Conservation (phyloP, 805 yeast genomes). For the Candida railenensis region DNA sequence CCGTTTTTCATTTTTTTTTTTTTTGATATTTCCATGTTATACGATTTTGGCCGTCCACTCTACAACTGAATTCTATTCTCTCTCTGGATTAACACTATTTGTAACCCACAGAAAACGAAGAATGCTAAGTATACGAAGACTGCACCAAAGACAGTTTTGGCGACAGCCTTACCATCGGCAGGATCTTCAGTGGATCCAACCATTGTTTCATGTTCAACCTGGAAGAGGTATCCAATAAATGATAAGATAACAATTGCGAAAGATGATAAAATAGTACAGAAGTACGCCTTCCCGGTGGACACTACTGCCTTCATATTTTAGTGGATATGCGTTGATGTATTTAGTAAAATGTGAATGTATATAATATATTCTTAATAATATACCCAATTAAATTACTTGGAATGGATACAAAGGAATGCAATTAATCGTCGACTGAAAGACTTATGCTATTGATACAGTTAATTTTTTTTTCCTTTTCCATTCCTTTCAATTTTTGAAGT, state of each 20-base stretch:
- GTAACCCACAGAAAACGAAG: conserved; percentile 89
- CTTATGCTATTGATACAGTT: neutral
- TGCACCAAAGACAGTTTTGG: conserved; percentile 86
- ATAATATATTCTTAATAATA: neutral
- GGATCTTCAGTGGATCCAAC: conserved; percentile 92
- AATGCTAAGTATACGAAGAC: conserved; percentile 78
- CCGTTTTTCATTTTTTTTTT: neutral
- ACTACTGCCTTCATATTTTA: conserved; percentile 42
- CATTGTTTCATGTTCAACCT: conserved; percentile 82
- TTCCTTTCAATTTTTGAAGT: neutral
- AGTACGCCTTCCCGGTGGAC: conserved; percentile 83
- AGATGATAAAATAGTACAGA: conserved; percentile 88
- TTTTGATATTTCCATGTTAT: neutral
- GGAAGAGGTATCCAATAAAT: conserved; percentile 79
- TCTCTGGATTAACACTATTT: conserved; percentile 62
- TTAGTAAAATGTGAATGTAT: no score
- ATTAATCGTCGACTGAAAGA: neutral
- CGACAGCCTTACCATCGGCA: conserved; percentile 90
- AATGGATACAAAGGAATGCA: neutral
- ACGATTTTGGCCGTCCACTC: neutral
- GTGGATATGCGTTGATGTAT: neutral
- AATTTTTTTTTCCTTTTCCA: neutral
- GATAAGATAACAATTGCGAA: conserved; percentile 88
- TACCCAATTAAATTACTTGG: neutral
- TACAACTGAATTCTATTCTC: conserved; percentile 58